Evolutionary conservation across 805 yeast genomes (phyloP).

Genomic region (Starmera amethionina): DNA sequence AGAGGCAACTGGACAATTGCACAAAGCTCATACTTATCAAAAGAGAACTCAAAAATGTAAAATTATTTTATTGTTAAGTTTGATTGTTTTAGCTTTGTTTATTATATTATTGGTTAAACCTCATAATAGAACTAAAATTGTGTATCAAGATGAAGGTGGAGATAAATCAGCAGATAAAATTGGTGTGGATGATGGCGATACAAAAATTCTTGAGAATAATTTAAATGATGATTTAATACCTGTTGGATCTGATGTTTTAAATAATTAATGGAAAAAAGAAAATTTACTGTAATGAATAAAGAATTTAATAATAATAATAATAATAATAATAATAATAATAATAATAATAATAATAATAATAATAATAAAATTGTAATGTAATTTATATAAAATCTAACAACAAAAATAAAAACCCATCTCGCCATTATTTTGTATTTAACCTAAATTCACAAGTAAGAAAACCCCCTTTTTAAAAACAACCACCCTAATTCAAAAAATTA

Average conservation of each 20-base stretch:
- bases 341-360: background rate
- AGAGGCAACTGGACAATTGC: slow-evolving; percentile 68
- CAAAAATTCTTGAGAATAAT: background rate
- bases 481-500: no score
- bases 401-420: background rate
- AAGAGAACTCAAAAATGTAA: slow-evolving; percentile 87
- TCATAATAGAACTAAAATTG: slow-evolving; percentile 7
- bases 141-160: background rate
- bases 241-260: background rate
- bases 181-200: slow-evolving; percentile 4
- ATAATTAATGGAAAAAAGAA: background rate
- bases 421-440: no score
- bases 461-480: no score
- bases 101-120: slow-evolving; percentile 67
- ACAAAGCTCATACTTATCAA: slow-evolving; percentile 72
- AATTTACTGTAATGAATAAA: no score
- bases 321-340: background rate
- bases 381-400: background rate
- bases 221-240: background rate
- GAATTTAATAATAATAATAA: background rate
- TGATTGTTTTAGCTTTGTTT: slow-evolving; percentile 63
- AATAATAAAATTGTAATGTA: background rate
- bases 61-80: slow-evolving; percentile 60
- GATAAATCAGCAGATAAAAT: slow-evolving; percentile 7
- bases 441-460: background rate